Base-by-base conservation (phyloP, 2,329 filamentous ascomycete species). In the Calonectria ilicicola region DNA sequence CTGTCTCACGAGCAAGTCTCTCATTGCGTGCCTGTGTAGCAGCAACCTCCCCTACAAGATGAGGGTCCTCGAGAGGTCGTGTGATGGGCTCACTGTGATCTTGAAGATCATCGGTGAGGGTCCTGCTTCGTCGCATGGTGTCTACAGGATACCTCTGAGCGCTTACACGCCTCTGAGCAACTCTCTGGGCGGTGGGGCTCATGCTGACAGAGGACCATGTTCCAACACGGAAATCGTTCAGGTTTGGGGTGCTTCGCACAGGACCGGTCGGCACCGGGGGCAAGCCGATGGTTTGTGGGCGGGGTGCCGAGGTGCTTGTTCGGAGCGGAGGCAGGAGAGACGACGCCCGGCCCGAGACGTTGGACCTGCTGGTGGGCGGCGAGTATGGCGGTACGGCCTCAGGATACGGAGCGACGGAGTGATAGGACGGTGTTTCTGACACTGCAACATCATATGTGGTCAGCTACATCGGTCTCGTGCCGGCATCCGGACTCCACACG, bases 401-500 rank as follows among this genome's bases (percentile, higher is more conserved):
- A 47, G 82, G 78, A 76, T 85, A 84, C n/a, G 84, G 85, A 40
- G 86, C 84, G 65, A 86, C 87, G 21, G 91, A 91, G 79, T 91
- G 90, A 80, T 93, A 93, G 1, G 91, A 91, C 5, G 92, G 92
- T 2, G 87, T 89, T 66, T 93, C 91, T 67, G 92, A 93, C 74
- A 90, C 89, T 91, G 76, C 63, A 44, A 42, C 53, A 58, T 65
- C 47, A 35, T 40, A 66, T 17, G 35, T 38, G 38, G 73, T 80
- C 67, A 79, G 79, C 66, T 62, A 74, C 51, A 29, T 38, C 72
- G 72, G 49, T 75, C 75, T 74, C 72, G 72, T 74, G 74, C 72
- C 56, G 64, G 67, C 65, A 47, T 60, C 47, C 47, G 60, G 56
- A 56, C 66, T 76, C 44, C 44, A 62, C 58, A 65, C 47, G n/a